phyloP scores from a whole-genome alignment of 257 asterid species.

The Agastache rugosa region DNA sequence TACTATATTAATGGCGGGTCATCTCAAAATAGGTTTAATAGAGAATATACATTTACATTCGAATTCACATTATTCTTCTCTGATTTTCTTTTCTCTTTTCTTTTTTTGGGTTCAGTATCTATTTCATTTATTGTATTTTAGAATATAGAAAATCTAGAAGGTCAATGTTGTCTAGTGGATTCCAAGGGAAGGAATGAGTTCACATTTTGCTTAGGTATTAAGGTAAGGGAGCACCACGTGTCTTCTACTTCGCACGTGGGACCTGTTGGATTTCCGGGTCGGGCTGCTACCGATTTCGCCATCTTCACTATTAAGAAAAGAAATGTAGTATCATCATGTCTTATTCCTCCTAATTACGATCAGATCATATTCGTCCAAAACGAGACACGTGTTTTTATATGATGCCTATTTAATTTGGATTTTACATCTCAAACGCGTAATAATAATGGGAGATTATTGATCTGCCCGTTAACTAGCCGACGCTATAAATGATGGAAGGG shows the following conservation, averaged over 20 bases:
- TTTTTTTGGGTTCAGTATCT: not conserved
- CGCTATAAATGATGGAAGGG: not conserved
- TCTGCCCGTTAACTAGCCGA: not conserved
- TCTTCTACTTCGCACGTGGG: constrained; percentile 16
- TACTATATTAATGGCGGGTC: too few relatives aligned
- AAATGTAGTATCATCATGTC: not conserved
- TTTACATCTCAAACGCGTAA: not conserved
- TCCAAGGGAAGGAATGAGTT: constrained; percentile 32
- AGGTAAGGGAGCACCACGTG: constrained; percentile 39
- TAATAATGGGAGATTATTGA: not conserved
- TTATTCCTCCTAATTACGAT: not conserved
- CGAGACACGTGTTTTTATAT: not conserved
- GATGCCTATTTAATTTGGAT: not conserved
- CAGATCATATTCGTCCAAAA: constrained; percentile 4
- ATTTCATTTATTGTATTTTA: not conserved
- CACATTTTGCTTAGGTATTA: constrained; percentile 39
- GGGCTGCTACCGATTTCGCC: not conserved
- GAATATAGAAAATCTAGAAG: constrained; percentile 45
- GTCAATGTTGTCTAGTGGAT: constrained; percentile 31
- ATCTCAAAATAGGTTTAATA: too few relatives aligned
- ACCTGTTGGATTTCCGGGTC: not conserved
- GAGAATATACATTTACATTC: too few relatives aligned
- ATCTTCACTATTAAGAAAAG: not conserved
- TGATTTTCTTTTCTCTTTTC: too few relatives aligned
- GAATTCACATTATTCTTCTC: too few relatives aligned